Evolutionary conservation across 1,284 basidiomycete genomes (phyloP), one percentile per base, ranked within the genome.

Genomic region (Marasmius oreades): DNA sequence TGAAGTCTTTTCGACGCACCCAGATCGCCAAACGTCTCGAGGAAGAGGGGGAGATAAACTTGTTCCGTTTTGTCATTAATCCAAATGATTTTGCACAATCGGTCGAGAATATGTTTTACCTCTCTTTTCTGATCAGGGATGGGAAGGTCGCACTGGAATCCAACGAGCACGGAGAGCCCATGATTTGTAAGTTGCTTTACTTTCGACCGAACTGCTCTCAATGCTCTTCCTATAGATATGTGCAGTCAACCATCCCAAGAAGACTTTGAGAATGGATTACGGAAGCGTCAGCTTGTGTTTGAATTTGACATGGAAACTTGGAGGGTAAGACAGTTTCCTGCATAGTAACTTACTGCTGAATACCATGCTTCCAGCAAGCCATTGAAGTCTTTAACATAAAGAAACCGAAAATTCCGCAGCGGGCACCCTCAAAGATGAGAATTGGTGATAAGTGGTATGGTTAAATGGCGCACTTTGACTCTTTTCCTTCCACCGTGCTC

Each of bases 51-150:
- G 78, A 73, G 2, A 78, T 91, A 51, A 92, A 94, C 68, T 65
- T 96, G 20, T 95, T 96, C 76, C 73, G 77, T 59, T 91, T 97
- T 65, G 81, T 95, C 48, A 76, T 95, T 59, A 95, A 97, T 65
- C 94, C 94, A 6, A 70, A 86, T 33, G 88, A 92, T 63, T 97
- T 93, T 66, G 87, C 88, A 0, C 94, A 97, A 68, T 92, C 92
- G 0, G 91, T 97, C 20, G 94, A 97, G 71, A 97, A 97, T 67
- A 76, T 96, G 20, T 97, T 97, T 69, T 92, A 96, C 65, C 78
- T 96, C 1, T 94, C 93, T 0, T 97, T 97, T 71, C 77, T 95
- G 53, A 89, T 97, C 51, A 80, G 90, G 46, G 93, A 96, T 63
- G 91, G 88, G 12, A 85, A 84, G 65, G 92, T 86, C 48, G 84